Percentiles rank a stretch among this genome's conserved stretches.
phyloP scores from a whole-genome alignment of 768 basidiomycete genomes.

The Termitomyces bulborhizus region DNA sequence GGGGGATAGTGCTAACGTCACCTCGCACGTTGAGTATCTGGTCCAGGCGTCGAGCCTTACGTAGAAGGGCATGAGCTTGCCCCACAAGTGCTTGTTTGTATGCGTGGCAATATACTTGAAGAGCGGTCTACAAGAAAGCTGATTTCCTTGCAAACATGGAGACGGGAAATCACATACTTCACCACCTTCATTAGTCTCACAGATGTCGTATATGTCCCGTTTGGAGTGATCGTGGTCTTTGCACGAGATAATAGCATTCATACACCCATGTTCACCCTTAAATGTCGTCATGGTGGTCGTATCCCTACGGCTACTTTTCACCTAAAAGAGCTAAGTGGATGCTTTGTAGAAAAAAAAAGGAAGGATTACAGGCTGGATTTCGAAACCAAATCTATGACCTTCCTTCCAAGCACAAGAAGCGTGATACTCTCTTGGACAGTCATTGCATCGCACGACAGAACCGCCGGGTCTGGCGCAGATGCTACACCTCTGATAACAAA shows the following conservation, averaged over 20 bases:
- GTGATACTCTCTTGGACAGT: conserved; percentile 80
- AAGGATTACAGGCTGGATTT: conserved; percentile 70
- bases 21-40: conserved; percentile 47
- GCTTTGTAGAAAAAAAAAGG: neutral
- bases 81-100: conserved; percentile 76
- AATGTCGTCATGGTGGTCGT: conserved; percentile 61
- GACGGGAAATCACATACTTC: conserved; percentile 48
- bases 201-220: conserved; percentile 73
- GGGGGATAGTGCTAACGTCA: conserved; percentile 25
- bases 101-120: conserved; percentile 79
- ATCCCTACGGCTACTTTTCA: conserved; percentile 73
- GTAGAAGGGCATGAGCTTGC: conserved; percentile 79
- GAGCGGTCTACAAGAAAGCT: conserved; percentile 56
- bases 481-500: conserved; percentile 52
- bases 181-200: conserved; percentile 76
- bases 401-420: conserved; percentile 86
- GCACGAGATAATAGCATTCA: conserved; percentile 75
- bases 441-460: conserved; percentile 77
- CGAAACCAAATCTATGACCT: conserved; percentile 86
- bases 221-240: conserved; percentile 65
- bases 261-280: conserved; percentile 71
- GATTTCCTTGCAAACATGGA: conserved; percentile 3
- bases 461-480: conserved; percentile 72
- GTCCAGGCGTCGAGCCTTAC: conserved; percentile 86
- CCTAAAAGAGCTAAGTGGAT: conserved; percentile 34